Base-by-base conservation (phyloP, 768 basidiomycete genomes). In the Lepiota brunneoincarnata region DNA sequence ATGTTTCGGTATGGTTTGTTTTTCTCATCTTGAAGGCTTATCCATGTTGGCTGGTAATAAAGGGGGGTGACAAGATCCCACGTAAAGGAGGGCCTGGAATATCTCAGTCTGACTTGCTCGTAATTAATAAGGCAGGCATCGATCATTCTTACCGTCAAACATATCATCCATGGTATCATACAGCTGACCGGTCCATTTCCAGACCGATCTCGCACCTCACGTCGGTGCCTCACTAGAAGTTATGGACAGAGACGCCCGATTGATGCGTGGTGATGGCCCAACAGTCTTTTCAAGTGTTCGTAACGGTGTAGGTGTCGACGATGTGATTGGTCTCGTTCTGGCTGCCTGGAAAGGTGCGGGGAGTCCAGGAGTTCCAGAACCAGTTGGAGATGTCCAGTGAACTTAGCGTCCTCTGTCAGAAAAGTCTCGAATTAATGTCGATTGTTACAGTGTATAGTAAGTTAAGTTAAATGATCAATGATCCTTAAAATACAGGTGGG, bases 61-160 rank as follows among this genome's bases (percentile, higher is more conserved):
- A 91, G 89, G 96, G 97, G 9, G 96, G 96, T 0, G 96, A 99
- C 72, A 99, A 99, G 72, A 95, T 99, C 58, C 97, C 97, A 18
- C 79, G 96, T 20, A 99, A 99, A 74, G 96, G 97, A 4, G 97
- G 96, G 1, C 97, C 96, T 1, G 97, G 96, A 9, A 98, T 99
- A 60, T 94, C 93, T 1, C 90, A 94, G 64, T 96, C 93, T 1
- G 97, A 98, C 72, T 75, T 99, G 10, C 74, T 99, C 50, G 84
- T 99, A 21, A 84, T 98, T 61, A 98, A 98, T 77, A 99, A 99
- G 80, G 95, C 87, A 34, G 48, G 67, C 31, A 20, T 35, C 36
- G 6, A 12, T 14, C 44, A 5, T 12, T 18, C 20, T 15, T 14
- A 12, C 18, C 10, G 1, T 10, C 7, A 31, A 4, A 9, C 7